Evolutionary conservation across 208 protist species (phyloP).

Genomic region (Endotrypanum monterogeii): DNA sequence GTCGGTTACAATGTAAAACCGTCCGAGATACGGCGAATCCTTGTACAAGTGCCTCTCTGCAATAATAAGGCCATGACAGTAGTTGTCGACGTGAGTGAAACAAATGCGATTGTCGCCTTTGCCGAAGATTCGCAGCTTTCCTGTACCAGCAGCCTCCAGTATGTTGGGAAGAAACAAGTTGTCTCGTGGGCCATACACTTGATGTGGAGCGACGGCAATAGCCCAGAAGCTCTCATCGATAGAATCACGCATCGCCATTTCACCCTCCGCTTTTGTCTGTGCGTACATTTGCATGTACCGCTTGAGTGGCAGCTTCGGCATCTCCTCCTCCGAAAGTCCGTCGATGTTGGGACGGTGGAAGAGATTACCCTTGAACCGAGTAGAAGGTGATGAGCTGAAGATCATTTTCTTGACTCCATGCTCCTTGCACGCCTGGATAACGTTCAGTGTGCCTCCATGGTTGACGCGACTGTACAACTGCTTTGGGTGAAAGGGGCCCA

Average conservation of each 20-base stretch:
- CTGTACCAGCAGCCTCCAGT: conserved; percentile 92
- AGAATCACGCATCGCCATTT: conserved; percentile 85
- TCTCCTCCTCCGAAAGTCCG: conserved; percentile 90
- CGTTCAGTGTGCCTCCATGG: conserved; percentile 92
- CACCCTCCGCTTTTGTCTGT: conserved; percentile 92
- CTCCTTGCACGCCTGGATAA: conserved; percentile 92
- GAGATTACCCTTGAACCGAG: conserved; percentile 90
- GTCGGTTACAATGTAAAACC: conserved; percentile 97
- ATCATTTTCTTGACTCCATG: conserved; percentile 92
- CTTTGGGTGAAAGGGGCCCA: conserved; percentile 94
- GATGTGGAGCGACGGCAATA: conserved; percentile 93
- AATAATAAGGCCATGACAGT: conserved; percentile 94
- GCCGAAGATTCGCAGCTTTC: conserved; percentile 93
- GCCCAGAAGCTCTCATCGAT: conserved; percentile 86
- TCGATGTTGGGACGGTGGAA: conserved; percentile 92
- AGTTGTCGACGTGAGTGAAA: conserved; percentile 97
- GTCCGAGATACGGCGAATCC: conserved; percentile 88
- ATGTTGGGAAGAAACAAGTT: conserved; percentile 96
- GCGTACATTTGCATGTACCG: conserved; percentile 95
- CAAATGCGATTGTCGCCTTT: conserved; percentile 94
- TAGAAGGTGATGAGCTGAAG: conserved; percentile 94
- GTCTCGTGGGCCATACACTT: conserved; percentile 96
- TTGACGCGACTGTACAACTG: conserved; percentile 92
- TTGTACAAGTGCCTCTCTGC: conserved; percentile 89
- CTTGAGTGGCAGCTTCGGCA: conserved; percentile 85